Evolutionary conservation across 2,329 filamentous ascomycete genomes (phyloP), one percentile per base, ranked within the genome.

Genomic region (Monilinia polystroma): DNA sequence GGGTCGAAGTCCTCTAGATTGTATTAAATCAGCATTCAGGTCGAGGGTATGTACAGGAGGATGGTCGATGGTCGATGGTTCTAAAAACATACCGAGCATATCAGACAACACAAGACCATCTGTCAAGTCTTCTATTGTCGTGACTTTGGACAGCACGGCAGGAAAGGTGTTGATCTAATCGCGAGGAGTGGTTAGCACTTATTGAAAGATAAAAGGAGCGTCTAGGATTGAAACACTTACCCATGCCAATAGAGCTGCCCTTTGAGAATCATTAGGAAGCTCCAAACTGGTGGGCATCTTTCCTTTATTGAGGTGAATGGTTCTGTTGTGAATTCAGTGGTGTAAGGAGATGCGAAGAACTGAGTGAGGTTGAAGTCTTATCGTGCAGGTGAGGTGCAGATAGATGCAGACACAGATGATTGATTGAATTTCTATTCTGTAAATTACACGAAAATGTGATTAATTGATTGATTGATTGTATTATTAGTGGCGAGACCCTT

Each of bases 231-330:
- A 47, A 67, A 41, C 26, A 26, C 78, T 71, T 74, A 86, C 83
- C 78, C 85, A 86, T 77, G 82, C 82, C 62, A 87, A 75, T 52
- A 88, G 81, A 76, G 85, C 84, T 70, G 76, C 78, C 78, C 85
- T 64, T 51, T 41, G 53, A 51, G 41, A 43, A 16, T 67, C 59
- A 57, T 41, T 49, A 56, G 60, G 58, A 51, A 47, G 57, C 45
- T 67, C 65, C 65, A 67, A 58, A 12, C 47, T 62, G 45, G 56
- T 45, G 56, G 64, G 64, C 64, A 66, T 66, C 41, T 62, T 66
- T 29, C 47, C 45, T 66, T 43, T 12, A 20, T 54, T 62, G 35
- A 62, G 45, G 47, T 53, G 62, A 35, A 18, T 26, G 52, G 56
- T 62, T 53, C n/a, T 62, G 56, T 54, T 26, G 35, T 62, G 58